Evolutionary conservation across 441 rosid species (phyloP).

Genomic region (Pelargonium fulgidum): DNA sequence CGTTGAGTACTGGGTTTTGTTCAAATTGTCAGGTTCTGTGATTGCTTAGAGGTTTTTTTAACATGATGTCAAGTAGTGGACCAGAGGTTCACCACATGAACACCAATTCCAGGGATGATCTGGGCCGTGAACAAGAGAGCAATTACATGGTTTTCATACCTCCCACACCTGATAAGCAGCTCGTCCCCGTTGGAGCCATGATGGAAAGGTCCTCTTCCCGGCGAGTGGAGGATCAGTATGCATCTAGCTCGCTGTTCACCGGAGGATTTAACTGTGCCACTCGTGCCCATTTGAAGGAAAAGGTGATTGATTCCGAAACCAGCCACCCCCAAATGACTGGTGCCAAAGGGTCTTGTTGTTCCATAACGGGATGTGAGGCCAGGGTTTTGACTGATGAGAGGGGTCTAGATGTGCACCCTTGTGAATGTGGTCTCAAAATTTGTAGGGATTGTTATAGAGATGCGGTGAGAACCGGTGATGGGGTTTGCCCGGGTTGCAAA

Average conservation of each 20-base stretch:
- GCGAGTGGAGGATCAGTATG: conserved; percentile 23
- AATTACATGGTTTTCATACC: conserved; percentile 51
- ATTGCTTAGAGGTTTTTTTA: not conserved
- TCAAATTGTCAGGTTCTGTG: not conserved
- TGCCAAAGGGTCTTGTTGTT: conserved; percentile 31
- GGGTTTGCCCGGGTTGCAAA: conserved; percentile 44
- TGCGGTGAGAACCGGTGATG: conserved; percentile 26
- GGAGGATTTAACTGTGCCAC: conserved; percentile 35
- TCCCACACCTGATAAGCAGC: conserved; percentile 52
- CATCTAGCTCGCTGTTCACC: conserved; percentile 37
- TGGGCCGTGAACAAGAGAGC: conserved; percentile 28
- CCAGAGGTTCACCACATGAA: conserved; percentile 31
- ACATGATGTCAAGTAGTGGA: not conserved
- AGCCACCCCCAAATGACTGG: conserved; percentile 29
- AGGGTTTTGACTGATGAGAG: conserved; percentile 28
- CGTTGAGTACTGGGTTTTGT: not conserved
- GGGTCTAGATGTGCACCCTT: conserved; percentile 38
- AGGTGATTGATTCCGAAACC: conserved; percentile 23
- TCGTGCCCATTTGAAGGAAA: conserved; percentile 33
- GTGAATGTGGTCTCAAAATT: conserved; percentile 43
- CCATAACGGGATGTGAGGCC: conserved; percentile 33
- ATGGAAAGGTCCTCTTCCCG: conserved; percentile 17
- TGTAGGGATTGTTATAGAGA: conserved; percentile 43
- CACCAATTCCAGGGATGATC: conserved; percentile 31
- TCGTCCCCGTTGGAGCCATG: conserved; percentile 24